phyloP scores from a whole-genome alignment of 106 monocot species.

The Ottelia alismoides region DNA sequence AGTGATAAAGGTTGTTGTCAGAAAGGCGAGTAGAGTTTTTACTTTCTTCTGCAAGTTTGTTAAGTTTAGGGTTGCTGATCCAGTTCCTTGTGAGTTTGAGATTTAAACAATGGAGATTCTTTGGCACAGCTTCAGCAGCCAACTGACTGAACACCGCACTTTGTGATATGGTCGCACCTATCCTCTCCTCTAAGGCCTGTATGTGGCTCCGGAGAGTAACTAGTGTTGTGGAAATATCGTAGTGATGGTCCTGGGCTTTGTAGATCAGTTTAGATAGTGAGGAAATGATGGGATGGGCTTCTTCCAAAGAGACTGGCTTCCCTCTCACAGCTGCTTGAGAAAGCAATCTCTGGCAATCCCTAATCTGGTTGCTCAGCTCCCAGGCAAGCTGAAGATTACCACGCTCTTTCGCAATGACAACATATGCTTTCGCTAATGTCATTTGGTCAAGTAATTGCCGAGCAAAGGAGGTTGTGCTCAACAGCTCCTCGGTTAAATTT shows the following conservation, averaged over 20 bases:
- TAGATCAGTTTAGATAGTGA: constrained; percentile 31
- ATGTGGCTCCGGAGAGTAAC: constrained; percentile 34
- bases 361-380: constrained; percentile 44
- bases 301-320: constrained; percentile 25
- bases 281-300: constrained; percentile 25
- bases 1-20: constrained; percentile 60
- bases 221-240: constrained; percentile 46
- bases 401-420: constrained; percentile 50
- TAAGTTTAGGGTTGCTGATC: constrained; percentile 21
- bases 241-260: constrained; percentile 46
- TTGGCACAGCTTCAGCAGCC: constrained; percentile 38
- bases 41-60: constrained; percentile 22
- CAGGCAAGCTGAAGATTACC: constrained; percentile 39
- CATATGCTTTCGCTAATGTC: constrained; percentile 50
- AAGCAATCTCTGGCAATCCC: constrained; percentile 37
- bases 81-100: constrained; percentile 36
- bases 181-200: constrained; percentile 45
- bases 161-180: constrained; percentile 38
- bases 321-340: constrained; percentile 38
- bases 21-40: constrained; percentile 29
- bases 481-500: constrained; percentile 36
- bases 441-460: constrained; percentile 52
- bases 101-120: constrained; percentile 35
- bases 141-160: constrained; percentile 33
- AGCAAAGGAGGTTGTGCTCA: constrained; percentile 32